A percentile compares a stretch with the other conserved stretches of the same genome.
Evolutionary conservation across 148 eudicot genomes (phyloP).

Genomic region (Vaccinium vitisidaea): DNA sequence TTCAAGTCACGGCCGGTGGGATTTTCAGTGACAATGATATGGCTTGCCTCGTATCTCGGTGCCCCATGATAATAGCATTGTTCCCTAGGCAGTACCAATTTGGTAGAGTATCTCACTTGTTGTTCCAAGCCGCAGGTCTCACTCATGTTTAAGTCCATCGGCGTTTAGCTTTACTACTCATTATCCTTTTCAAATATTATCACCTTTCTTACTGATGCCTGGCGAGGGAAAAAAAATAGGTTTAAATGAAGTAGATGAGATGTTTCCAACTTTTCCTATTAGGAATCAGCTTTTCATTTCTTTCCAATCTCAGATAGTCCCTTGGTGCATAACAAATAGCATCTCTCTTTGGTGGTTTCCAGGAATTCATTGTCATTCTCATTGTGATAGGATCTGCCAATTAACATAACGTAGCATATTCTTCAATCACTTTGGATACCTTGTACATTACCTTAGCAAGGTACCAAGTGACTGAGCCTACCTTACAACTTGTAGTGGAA

Average conservation of each 20-base stretch:
- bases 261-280: not conserved
- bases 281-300: not conserved
- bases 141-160: too few species aligned
- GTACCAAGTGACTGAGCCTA: not conserved
- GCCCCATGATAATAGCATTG: too few species aligned
- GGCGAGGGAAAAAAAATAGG: not conserved
- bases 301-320: constrained; percentile 4
- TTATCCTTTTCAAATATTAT: not conserved
- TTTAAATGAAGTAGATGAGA: not conserved
- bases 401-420: not conserved
- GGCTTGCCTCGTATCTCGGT: too few species aligned
- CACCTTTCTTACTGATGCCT: not conserved
- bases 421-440: not conserved
- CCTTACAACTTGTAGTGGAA: not conserved
- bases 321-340: not conserved
- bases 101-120: too few species aligned
- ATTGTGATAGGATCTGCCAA: not conserved
- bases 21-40: too few species aligned
- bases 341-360: not conserved
- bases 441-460: not conserved
- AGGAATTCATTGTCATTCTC: not conserved
- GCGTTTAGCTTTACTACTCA: too few species aligned
- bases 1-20: too few species aligned
- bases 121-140: too few species aligned
- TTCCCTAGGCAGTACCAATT: too few species aligned